These are phyloP conservation scores for Penicillium paxilli DNA, from an alignment of 495 filamentous ascomycete species.

Conservation along the genomic window DNA sequence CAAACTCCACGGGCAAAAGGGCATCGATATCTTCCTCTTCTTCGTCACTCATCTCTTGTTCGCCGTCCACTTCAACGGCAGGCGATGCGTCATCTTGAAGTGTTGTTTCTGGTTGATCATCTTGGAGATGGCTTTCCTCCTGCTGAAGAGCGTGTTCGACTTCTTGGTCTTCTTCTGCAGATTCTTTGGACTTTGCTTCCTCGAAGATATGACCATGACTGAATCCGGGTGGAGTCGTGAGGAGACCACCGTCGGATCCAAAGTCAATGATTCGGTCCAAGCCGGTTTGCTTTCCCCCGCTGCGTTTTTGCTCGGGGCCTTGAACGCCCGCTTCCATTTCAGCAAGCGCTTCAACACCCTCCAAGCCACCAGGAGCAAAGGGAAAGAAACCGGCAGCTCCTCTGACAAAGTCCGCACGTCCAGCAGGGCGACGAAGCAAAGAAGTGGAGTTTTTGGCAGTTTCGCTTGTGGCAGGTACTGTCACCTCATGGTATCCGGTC, in stretches of 20 bases:
- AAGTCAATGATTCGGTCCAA: constrained; percentile 83
- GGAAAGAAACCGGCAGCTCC: constrained; percentile 95
- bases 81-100: constrained; percentile 31
- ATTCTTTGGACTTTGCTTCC: constrained; percentile 56
- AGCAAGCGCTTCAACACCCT: constrained; percentile 79
- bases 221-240: constrained; percentile 84
- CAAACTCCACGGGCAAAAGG: constrained; percentile 89
- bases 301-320: constrained; percentile 40
- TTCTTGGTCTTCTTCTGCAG: constrained; percentile 62
- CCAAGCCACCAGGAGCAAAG: constrained; percentile 89
- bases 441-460: constrained; percentile 98
- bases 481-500: constrained; percentile 92
- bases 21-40: constrained; percentile 84
- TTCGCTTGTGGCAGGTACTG: constrained; percentile 83
- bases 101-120: constrained; percentile 31
- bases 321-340: constrained; percentile 67
- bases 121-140: constrained; percentile 52
- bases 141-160: constrained; percentile 72
- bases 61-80: constrained; percentile 46
- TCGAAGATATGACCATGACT: constrained; percentile 73
- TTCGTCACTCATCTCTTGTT: constrained; percentile 52
- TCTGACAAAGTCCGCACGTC: constrained; percentile 88
- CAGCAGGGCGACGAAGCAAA: constrained; percentile 81
- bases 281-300: constrained; percentile 42
- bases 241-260: constrained; percentile 70